Percentiles rank a stretch among this genome's conserved stretches.
Conservation (phyloP, 148 eudicot genomes). For the Fagopyrum homotropicum region DNA sequence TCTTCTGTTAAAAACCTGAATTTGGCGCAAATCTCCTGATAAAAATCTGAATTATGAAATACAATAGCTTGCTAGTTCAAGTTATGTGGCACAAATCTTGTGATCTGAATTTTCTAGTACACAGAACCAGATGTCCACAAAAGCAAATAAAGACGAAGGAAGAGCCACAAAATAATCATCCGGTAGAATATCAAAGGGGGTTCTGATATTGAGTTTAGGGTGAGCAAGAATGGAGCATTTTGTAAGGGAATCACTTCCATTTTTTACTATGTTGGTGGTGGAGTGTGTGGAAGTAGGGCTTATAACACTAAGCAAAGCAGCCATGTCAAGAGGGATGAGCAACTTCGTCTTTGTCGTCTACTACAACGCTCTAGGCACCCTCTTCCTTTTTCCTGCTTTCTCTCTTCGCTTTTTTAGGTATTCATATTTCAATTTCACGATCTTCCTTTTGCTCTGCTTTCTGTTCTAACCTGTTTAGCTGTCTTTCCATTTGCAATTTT, state of each 20-base stretch:
- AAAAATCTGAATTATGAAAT: too few species aligned
- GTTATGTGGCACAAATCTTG: too few species aligned
- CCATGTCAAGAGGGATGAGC: constrained; percentile 49
- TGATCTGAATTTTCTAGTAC: too few species aligned
- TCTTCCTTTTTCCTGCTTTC: constrained; percentile 36
- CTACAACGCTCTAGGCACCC: constrained; percentile 48
- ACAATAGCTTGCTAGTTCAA: too few species aligned
- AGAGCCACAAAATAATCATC: too few species aligned
- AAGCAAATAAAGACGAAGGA: too few species aligned
- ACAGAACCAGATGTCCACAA: too few species aligned
- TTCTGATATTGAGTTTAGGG: too few species aligned
- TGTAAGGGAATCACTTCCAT: constrained; percentile 22
- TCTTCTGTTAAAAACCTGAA: too few species aligned
- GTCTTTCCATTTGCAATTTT: neutral
- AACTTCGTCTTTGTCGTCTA: constrained; percentile 50
- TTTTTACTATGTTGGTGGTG: constrained; percentile 45
- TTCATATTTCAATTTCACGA: neutral
- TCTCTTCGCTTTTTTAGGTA: neutral
- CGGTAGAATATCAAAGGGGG: too few species aligned
- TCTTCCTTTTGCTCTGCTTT: neutral
- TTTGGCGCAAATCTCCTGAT: too few species aligned
- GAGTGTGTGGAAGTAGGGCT: constrained; percentile 44
- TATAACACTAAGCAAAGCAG: constrained; percentile 53
- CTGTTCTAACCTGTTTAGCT: too few species aligned
- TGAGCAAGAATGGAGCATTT: neutral